Evolutionary conservation across 2,329 filamentous ascomycete genomes (phyloP).

Genomic region (Aspergillus thermomutatus): DNA sequence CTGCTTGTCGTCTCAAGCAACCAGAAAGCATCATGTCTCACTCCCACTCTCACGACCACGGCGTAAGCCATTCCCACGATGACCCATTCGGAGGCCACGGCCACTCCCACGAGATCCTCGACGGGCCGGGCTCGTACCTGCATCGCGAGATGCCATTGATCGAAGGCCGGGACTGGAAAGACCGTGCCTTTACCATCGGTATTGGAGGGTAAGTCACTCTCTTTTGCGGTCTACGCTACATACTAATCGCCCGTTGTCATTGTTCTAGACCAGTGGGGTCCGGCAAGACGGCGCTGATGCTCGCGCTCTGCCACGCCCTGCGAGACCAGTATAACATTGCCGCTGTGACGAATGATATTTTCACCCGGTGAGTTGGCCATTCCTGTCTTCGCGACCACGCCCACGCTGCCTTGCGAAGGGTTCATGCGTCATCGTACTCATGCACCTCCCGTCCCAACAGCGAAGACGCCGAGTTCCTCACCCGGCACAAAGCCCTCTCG

Average conservation of each 20-base stretch:
- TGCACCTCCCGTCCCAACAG: constrained; percentile 31
- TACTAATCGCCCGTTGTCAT: background rate
- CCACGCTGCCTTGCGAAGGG: no score
- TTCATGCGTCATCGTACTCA: no score
- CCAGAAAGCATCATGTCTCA: constrained; percentile 25
- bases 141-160: constrained; percentile 91
- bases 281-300: constrained; percentile 96
- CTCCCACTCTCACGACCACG: constrained; percentile 40
- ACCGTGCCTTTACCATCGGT: constrained; percentile 92
- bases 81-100: constrained; percentile 65
- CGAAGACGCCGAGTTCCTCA: constrained; percentile 97
- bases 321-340: constrained; percentile 81
- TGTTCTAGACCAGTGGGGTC: constrained; percentile 78
- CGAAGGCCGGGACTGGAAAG: constrained; percentile 80
- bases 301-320: constrained; percentile 81
- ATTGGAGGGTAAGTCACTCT: constrained; percentile 75
- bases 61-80: constrained; percentile 50
- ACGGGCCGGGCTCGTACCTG: constrained; percentile 86
- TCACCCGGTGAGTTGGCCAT: constrained; percentile 69
- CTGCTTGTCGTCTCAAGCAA: background rate
- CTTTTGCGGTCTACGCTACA: background rate
- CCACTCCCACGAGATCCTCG: constrained; percentile 92
- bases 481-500: constrained; percentile 77
- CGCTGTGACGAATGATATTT: constrained; percentile 98
- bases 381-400: no score